These are phyloP conservation scores for Pythium phragmitis DNA, from an alignment of 352 stramenopile species.

Conservation along the genomic window DNA sequence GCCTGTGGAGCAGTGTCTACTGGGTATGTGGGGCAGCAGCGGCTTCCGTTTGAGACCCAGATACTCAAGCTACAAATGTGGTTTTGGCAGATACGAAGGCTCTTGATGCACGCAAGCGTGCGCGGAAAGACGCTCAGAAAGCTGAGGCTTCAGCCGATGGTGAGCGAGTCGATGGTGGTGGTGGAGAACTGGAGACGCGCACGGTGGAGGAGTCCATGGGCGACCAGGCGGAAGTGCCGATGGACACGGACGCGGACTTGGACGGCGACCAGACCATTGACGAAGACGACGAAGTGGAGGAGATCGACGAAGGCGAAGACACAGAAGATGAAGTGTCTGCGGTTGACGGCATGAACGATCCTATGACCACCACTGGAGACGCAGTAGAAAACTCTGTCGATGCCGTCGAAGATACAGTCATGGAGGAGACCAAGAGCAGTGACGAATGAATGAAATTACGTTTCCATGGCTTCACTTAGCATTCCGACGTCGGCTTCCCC, in stretches of 20 bases:
- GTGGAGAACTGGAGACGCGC: neutral
- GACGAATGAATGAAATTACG: conserved; percentile 5
- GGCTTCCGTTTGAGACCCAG: neutral
- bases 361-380: neutral
- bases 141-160: neutral
- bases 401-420: conserved; percentile 19
- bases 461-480: conserved; percentile 45
- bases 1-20: conserved; percentile 67
- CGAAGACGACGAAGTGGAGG: conserved; percentile 34
- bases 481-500: conserved; percentile 49
- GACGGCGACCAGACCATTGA: conserved; percentile 32
- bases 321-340: conserved; percentile 9
- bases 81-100: conserved; percentile 45
- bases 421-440: conserved; percentile 30
- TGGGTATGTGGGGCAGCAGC: conserved; percentile 35
- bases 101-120: conserved; percentile 34
- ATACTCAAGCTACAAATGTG: neutral
- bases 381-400: neutral
- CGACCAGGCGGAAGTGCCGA: conserved; percentile 16
- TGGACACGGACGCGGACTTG: conserved; percentile 27
- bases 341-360: neutral
- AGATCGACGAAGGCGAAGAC: conserved; percentile 2
- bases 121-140: conserved; percentile 26
- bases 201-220: neutral
- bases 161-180: neutral